These are phyloP conservation scores for Emergomyces pasteurianus DNA, from an alignment of 2,329 filamentous ascomycete genomes.

Conservation along the genomic window DNA sequence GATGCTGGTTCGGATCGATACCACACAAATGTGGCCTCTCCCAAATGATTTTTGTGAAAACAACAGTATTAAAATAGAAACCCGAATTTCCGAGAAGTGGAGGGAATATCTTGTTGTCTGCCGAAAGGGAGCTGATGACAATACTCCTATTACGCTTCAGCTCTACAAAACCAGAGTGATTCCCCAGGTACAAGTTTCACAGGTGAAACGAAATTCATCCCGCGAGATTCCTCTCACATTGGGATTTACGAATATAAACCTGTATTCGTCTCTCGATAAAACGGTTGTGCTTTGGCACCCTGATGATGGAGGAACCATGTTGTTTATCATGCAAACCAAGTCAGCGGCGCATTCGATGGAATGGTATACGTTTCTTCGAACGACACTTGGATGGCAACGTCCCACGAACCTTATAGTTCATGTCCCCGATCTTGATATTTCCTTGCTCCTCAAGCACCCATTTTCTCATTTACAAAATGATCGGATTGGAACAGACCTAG, in stretches of 20 bases:
- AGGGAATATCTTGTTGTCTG: constrained; percentile 52
- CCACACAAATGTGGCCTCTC: constrained; percentile 36
- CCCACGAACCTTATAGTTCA: constrained; percentile 46
- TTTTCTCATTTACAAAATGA: constrained; percentile 42
- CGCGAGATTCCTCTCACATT: constrained; percentile 38
- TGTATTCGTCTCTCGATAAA: constrained; percentile 57
- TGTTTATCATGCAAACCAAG: constrained; percentile 51
- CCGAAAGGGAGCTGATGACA: constrained; percentile 43
- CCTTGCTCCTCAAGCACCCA: constrained; percentile 46
- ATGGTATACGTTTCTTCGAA: constrained; percentile 56
- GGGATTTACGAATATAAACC: constrained; percentile 42
- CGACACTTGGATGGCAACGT: constrained; percentile 47
- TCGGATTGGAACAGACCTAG: constrained; percentile 24
- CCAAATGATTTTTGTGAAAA: constrained; percentile 54
- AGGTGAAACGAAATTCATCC: constrained; percentile 42
- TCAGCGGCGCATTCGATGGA: constrained; percentile 52
- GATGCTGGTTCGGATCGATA: constrained; percentile 54
- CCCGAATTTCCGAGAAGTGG: constrained; percentile 51
- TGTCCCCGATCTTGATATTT: constrained; percentile 51
- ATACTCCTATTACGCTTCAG: constrained; percentile 45
- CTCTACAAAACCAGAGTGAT: constrained; percentile 54
- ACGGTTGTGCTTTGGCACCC: constrained; percentile 52
- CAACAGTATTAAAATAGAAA: constrained; percentile 47
- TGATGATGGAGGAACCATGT: constrained; percentile 41
- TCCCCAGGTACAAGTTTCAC: constrained; percentile 44